phyloP scores from a whole-genome alignment of 1,284 basidiomycete species.

The Ganoderma leucocontextum region DNA sequence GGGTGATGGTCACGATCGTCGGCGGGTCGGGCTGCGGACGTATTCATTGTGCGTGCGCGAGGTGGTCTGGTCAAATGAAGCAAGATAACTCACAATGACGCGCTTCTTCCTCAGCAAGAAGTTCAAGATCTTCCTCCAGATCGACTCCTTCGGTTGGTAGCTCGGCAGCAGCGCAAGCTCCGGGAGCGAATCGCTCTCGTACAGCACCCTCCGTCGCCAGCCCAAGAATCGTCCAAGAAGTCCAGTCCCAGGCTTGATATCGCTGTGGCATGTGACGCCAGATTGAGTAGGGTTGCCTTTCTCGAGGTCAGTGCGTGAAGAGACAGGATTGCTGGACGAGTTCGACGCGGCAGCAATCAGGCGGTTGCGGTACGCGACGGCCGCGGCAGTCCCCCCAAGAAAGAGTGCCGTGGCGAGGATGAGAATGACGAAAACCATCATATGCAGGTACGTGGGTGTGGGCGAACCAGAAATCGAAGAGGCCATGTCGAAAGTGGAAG shows the following conservation, averaged over 20 bases:
- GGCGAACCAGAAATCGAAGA: not conserved
- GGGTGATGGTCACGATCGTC: conserved; percentile 5
- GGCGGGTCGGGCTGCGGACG: conserved; percentile 9
- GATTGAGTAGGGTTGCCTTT: not conserved
- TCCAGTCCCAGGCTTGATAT: not conserved
- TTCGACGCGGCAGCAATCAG: not conserved
- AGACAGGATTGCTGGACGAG: not conserved
- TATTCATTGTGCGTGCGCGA: not conserved
- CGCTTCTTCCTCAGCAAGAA: conserved; percentile 3
- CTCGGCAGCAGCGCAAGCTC: conserved; percentile 14
- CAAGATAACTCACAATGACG: conserved; percentile 4
- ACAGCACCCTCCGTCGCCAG: conserved; percentile 3
- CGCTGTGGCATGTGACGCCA: not conserved
- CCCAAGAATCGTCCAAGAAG: not conserved
- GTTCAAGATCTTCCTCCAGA: conserved; percentile 4
- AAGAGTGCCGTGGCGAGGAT: not conserved
- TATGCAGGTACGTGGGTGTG: not conserved
- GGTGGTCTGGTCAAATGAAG: too few relatives aligned
- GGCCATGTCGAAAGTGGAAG: not conserved
- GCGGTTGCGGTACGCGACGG: conserved; percentile 3
- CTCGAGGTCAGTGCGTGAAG: conserved; percentile 4
- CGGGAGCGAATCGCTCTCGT: conserved; percentile 4
- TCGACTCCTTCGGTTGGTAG: not conserved
- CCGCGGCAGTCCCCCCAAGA: not conserved
- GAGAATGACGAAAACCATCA: conserved; percentile 9